Evolutionary conservation across 345 rosid genomes (phyloP).

Genomic region (Iberis pinnata): DNA sequence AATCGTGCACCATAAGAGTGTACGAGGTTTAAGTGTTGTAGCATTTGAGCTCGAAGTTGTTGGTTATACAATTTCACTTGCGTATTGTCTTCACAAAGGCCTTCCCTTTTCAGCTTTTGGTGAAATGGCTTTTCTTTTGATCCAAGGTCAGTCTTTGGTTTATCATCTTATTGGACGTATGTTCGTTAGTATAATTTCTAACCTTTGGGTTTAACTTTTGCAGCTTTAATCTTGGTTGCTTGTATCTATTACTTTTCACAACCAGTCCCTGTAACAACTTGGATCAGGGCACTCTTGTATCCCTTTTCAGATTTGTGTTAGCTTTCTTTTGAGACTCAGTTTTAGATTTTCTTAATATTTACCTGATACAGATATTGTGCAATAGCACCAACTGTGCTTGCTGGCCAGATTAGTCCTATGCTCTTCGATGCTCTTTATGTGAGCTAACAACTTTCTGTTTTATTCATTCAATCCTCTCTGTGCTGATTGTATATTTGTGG

Average conservation of each 20-base stretch:
- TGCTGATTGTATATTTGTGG: neutral
- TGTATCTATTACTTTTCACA: conserved; percentile 38
- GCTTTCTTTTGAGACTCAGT: conserved; percentile 4
- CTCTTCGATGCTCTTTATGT: conserved; percentile 93
- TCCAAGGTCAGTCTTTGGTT: neutral
- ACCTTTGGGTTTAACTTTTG: neutral
- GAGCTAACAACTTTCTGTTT: conserved; percentile 26
- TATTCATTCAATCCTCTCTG: neutral
- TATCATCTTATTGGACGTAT: too few relatives aligned
- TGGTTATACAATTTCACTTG: conserved; percentile 83
- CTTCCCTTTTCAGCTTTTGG: conserved; percentile 85
- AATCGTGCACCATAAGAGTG: conserved; percentile 57
- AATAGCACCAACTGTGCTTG: conserved; percentile 72
- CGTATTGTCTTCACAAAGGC: conserved; percentile 84
- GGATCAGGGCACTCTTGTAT: conserved; percentile 64
- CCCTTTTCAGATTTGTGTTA: conserved; percentile 29
- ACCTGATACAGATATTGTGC: conserved; percentile 60
- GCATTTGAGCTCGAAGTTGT: conserved; percentile 88
- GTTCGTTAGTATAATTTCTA: conserved; percentile 2
- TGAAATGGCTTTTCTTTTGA: conserved; percentile 17
- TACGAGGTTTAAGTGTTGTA: conserved; percentile 22
- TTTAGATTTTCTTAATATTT: conserved; percentile 29
- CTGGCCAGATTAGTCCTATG: conserved; percentile 69
- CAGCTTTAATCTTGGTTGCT: conserved; percentile 54
- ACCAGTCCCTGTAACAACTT: conserved; percentile 41